Conservation (phyloP, 495 filamentous ascomycete genomes). For the Trichoderma reesei region DNA sequence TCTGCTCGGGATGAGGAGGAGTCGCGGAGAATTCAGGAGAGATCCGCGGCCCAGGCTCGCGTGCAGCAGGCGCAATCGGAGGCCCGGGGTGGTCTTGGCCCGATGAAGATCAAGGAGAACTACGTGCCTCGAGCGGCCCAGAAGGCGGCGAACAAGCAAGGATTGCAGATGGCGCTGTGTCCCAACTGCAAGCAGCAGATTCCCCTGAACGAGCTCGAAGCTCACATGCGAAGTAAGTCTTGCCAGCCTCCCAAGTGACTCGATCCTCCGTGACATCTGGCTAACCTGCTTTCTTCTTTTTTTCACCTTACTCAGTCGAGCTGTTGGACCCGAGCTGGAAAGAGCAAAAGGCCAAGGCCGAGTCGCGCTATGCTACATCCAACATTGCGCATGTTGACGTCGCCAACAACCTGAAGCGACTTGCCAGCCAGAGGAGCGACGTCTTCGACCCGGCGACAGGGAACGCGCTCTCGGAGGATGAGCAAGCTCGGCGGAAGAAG, state of each 20-base stretch:
- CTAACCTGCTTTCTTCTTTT: constrained; percentile 11
- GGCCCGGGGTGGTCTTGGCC: constrained; percentile 55
- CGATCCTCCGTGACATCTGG: neutral
- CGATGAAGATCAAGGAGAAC: constrained; percentile 88
- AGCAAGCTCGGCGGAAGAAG: constrained; percentile 66
- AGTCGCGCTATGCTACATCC: constrained; percentile 73
- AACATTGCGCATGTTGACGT: constrained; percentile 82
- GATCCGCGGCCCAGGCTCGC: constrained; percentile 56
- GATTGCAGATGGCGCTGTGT: constrained; percentile 65
- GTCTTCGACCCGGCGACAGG: constrained; percentile 76
- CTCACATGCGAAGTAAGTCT: constrained; percentile 77
- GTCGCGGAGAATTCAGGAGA: constrained; percentile 55
- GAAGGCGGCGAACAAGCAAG: constrained; percentile 50
- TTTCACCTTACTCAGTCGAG: constrained; percentile 46
- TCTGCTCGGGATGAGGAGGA: constrained; percentile 51
- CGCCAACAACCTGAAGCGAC: constrained; percentile 89
- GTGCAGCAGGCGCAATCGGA: constrained; percentile 71
- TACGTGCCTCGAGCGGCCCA: constrained; percentile 81
- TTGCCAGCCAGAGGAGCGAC: constrained; percentile 84
- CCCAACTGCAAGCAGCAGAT: constrained; percentile 92
- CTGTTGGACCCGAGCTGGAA: constrained; percentile 93
- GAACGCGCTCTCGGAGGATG: constrained; percentile 58
- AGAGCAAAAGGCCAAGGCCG: constrained; percentile 82
- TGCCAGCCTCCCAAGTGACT: neutral
- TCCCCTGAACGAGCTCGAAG: constrained; percentile 73